Evolutionary conservation across 768 basidiomycete genomes (phyloP), one percentile per base, ranked within the genome.

Genomic region (Tulasnella calospora): DNA sequence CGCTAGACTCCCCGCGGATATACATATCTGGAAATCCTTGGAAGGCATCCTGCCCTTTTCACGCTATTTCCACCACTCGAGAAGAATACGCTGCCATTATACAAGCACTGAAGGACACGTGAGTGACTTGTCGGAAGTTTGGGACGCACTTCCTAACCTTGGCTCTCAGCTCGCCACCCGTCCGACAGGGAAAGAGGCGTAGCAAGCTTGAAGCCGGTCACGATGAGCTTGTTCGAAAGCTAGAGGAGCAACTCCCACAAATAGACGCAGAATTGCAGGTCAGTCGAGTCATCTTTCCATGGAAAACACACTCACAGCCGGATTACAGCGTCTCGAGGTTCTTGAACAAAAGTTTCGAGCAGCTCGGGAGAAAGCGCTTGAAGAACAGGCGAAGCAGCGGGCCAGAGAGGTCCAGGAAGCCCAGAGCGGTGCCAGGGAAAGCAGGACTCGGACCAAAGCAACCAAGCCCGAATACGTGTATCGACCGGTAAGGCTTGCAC

Each of bases 21-120:
- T 96, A 94, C 82, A 85, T 89, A 51, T 95, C 94, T 44, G 93
- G 92, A 19, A 96, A 96, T 84, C 94, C 94, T 30, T 96, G 93
- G 94, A 96, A 95, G 86, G 91, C 91, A 61, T 89, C 91, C 12
- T 91, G 93, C 41, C 91, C 91, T 21, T 92, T 95, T 82, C 88
- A 90, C 81, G 87, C 91, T 15, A 84, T 92, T 74, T 89, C 92
- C 19, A 91, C 92, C 4, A 91, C 92, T 19, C 88, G 88, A 69
- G 90, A 90, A 73, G 93, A 95, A 82, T 95, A 94, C 82, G 77
- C 90, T n/a, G 86, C 85, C 7, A 83, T 89, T 67, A 87, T 94
- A 78, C 90, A 90, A 80, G 86, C 87, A 71, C 83, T 95, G 81
- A 92, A 92, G 82, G 83, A 67, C 12, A 67, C 33, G 61, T 67